Base-by-base conservation (phyloP, 192 early-diverging fungal genomes). In the Rhizophagus clarus region DNA sequence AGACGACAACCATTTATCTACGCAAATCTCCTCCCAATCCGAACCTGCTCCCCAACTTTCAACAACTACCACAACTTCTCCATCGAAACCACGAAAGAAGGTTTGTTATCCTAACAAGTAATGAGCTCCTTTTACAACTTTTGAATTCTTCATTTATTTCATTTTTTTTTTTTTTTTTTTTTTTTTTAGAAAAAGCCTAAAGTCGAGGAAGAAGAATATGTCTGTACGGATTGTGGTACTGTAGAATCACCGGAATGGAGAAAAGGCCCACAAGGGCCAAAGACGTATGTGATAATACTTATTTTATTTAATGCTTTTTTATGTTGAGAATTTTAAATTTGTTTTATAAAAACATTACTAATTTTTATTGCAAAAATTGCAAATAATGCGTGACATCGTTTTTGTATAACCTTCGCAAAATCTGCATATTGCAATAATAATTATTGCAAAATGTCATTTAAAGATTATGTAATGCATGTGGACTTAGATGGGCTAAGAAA, bases 211-310 rank as follows among this genome's bases (percentile, higher is more conserved):
- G 79, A 84, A 67, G 82, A 88, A 64, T 84, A 84, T 79, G 84
- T 87, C 14, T 88, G 87, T 72, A 81, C 82, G 9, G 86, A 87
- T 49, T 88, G 87, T 85, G 87, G 85, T 66, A 87, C 84, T 32
- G 82, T 82, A 4, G 79, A 85, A 69, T 87, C 86, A n/a, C 87
- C 87, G 31, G 87, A 88, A 83, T 88, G 87, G 85, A 83, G 85
- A 51, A 82, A 81, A 76, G 86, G 86, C 8, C 86, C 86, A 45
- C 80, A 81, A 77, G 86, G 86, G 7, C 84, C 86, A 61, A 87
- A 87, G 72, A 87, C 86, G 86, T 87, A 83, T 67, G 83, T 81
- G 42, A 34, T 77, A 29, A 49, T 56, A 34, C 68, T 61, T 51
- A 42, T 63, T 66, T 34, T 40, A 68, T 37, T 76, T 17, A 34